Evolutionary conservation across 2,329 filamentous ascomycete species (phyloP).

Genomic region (Colletotrichum sp.): DNA sequence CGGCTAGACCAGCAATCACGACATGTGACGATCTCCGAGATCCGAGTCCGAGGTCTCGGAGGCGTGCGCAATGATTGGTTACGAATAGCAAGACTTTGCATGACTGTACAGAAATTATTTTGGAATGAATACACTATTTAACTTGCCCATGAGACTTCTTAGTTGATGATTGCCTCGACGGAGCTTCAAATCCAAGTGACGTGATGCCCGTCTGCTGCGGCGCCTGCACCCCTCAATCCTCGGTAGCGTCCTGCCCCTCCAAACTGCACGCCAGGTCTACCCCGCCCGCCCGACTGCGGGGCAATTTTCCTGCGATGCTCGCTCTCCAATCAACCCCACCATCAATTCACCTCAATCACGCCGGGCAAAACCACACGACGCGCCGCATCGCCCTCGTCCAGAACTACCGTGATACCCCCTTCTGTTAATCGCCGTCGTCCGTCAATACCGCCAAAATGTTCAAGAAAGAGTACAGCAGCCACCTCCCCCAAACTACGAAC

Average conservation of each 20-base stretch:
- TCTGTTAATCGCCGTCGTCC: background rate
- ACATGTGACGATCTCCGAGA: background rate
- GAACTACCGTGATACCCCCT: background rate
- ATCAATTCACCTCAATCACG: constrained; percentile 1
- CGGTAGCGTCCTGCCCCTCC: constrained; percentile 1
- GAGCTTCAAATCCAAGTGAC: background rate
- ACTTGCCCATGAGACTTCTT: background rate
- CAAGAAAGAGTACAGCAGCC: constrained; percentile 81
- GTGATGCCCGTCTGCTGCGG: background rate
- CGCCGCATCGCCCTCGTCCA: constrained; percentile 10
- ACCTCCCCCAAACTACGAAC: background rate
- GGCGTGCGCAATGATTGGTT: background rate
- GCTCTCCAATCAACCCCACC: constrained; percentile 20
- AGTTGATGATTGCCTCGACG: background rate
- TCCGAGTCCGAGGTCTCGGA: background rate
- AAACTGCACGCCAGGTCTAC: constrained; percentile 24
- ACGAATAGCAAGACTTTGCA: background rate
- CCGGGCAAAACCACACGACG: constrained; percentile 12
- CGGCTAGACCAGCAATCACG: constrained; percentile 40
- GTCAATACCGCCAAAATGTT: constrained; percentile 68
- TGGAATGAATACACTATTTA: background rate
- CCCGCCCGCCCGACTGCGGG: constrained; percentile 28
- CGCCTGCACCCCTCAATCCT: background rate
- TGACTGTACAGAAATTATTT: background rate
- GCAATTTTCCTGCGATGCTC: constrained; percentile 22